Evolutionary conservation across 345 rosid genomes (phyloP), one percentile per base, ranked within the genome.

Genomic region (Hibiscus tridactylites): DNA sequence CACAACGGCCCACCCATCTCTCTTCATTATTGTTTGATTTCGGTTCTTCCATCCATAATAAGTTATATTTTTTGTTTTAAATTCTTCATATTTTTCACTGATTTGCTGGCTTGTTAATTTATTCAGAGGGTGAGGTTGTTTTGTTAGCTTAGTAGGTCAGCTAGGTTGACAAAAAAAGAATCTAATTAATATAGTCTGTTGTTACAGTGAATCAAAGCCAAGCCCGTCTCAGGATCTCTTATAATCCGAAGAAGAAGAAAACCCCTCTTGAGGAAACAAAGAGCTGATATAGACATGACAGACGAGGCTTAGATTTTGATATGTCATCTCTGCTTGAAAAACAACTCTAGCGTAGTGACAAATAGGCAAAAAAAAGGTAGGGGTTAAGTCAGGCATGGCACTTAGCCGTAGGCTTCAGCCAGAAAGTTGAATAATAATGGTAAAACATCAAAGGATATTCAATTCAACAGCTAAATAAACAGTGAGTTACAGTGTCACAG

Each of bases 201-300:
- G 35, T 46, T 35, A 0, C 19, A 17, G 15, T 37, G 50, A 24
- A 63, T 63, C 68, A 37, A 16, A 29, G 63, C 33, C 44, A 68
- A 74, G 64, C 56, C 56, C 4, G 69, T 65, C 49, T 21, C 58
- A 59, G 37, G 39, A 24, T 21, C n/a, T 11, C 56, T 29, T 35
- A 33, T 37, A 35, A 46, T 61, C 49, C 68, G 37, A 70, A 66
- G 61, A 73, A 72, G 78, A 47, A 47, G 78, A 66, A 65, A 68
- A 68, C 58, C 72, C 52, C 75, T 46, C 56, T 65, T 26, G 82
- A 71, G 87, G 85, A 81, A 84, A 78, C 87, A 73, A 15, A 26
- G 53, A 66, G 75, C 74, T 82, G 86, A 85, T 74, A 56, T 74
- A 56, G 88, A 82, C 85, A 11, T 73, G 71, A 79, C 85, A 70